Evolutionary conservation across 163 green algal genomes (phyloP), one percentile per base, ranked within the genome.

Genomic region (Prototheca cutis): DNA sequence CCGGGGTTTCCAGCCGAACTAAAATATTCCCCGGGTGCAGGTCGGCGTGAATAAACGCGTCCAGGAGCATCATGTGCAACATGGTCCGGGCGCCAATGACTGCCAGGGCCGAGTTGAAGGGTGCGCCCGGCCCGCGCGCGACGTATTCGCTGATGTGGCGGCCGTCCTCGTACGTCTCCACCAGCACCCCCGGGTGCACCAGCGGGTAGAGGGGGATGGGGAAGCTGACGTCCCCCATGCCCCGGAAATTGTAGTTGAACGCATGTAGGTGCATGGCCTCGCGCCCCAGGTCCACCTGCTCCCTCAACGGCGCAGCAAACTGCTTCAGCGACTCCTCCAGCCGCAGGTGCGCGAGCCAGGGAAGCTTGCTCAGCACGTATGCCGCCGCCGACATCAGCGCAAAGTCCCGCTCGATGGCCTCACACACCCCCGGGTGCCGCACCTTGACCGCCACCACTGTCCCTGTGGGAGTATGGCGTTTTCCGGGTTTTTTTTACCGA

Each of bases 21-120:
- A 98, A 63, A 48, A 98, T 97, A 73, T 98, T 98, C 34, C 91
- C 59, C 2, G 66, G 59, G 59, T 72, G 65, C 45, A 95, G 73
- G 70, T 96, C 91, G 3, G 86, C 85, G 70, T 97, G 92, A 3
- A 98, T 80, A 55, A 96, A 94, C 76, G 97, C 96, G 81, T 98
- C 93, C 32, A 81, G 59, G 31, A 95, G 67, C 63, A 85, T 61
- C 79, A 86, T 86, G 69, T 82, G 67, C 48, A 79, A 59, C 67
- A 79, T 76, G 47, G 72, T 67, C 27, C 59, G 55, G 2, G 63
- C 55, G 30, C 71, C 71, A 30, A 78, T 57, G 40, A 61, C 54
- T n/a, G 60, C 70, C 52, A 80, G 67, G 23, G 80, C 64, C 4
- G 72, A 72, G 63, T 85, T 81, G 66, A 75, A 56, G 7, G 62